These are phyloP conservation scores for Litchi chinensis DNA, from an alignment of 345 rosid genomes.

Conservation along the genomic window DNA sequence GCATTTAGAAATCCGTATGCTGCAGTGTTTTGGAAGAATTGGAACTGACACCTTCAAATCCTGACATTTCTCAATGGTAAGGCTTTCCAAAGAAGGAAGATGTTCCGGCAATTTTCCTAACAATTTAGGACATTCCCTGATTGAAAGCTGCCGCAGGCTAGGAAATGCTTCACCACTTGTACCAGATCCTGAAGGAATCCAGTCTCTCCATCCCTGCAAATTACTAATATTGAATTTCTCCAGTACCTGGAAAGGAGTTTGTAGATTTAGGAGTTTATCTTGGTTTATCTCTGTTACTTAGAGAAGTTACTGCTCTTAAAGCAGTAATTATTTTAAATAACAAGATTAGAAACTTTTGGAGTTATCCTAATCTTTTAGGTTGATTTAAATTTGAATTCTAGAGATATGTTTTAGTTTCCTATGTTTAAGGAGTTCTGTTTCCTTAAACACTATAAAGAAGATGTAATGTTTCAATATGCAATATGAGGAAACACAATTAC, in stretches of 20 bases:
- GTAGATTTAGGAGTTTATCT: neutral
- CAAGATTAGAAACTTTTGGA: too few relatives aligned
- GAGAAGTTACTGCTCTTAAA: too few relatives aligned
- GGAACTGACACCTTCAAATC: conserved; percentile 15
- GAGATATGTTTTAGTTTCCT: too few relatives aligned
- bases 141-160: conserved; percentile 30
- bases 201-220: conserved; percentile 39
- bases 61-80: neutral
- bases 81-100: conserved; percentile 25
- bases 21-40: conserved; percentile 8
- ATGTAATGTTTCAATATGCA: too few relatives aligned
- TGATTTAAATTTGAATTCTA: too few relatives aligned
- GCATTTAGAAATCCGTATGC: neutral
- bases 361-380: too few relatives aligned
- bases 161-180: conserved; percentile 30
- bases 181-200: conserved; percentile 25
- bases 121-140: conserved; percentile 32
- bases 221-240: conserved; percentile 19
- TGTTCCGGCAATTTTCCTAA: conserved; percentile 24
- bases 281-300: too few relatives aligned
- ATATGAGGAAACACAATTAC: too few relatives aligned
- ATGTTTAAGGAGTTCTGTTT: too few relatives aligned
- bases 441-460: too few relatives aligned
- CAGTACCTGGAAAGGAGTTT: conserved; percentile 18
- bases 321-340: too few relatives aligned